Evolutionary conservation across 768 basidiomycete genomes (phyloP).

Genomic region (Mycena chlorophos): DNA sequence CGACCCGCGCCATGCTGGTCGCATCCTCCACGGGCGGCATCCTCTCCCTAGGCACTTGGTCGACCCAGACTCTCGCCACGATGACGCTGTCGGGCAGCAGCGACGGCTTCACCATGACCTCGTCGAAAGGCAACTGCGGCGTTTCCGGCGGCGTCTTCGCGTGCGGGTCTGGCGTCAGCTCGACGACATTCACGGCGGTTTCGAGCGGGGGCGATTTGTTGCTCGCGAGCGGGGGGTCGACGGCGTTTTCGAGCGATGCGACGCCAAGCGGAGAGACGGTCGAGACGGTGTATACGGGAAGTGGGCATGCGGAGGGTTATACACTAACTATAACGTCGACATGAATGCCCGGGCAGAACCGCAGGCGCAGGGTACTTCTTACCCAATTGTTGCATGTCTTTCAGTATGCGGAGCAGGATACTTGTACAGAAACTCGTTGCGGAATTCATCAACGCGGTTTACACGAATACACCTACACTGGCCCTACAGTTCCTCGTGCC

Average conservation of each 20-base stretch:
- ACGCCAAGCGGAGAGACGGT: conserved; percentile 38
- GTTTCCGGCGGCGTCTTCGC: conserved; percentile 35
- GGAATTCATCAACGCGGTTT: not conserved
- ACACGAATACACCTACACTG: too few relatives aligned
- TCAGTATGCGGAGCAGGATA: too few relatives aligned
- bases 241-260: conserved; percentile 36
- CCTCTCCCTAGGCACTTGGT: conserved; percentile 45
- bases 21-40: conserved; percentile 39
- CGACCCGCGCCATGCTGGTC: conserved; percentile 35
- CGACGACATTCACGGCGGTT: conserved; percentile 41
- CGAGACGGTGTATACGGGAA: conserved; percentile 21
- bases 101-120: conserved; percentile 41
- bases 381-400: too few relatives aligned
- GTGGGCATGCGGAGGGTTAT: conserved; percentile 16
- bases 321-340: conserved; percentile 24
- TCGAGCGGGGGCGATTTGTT: conserved; percentile 37
- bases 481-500: not conserved
- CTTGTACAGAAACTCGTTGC: too few relatives aligned
- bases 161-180: conserved; percentile 40
- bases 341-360: too few relatives aligned
- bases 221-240: conserved; percentile 40
- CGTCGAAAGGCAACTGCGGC: conserved; percentile 45
- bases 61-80: conserved; percentile 48
- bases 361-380: too few relatives aligned
- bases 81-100: conserved; percentile 38